Base-by-base conservation (phyloP, 2,329 filamentous ascomycete species). In the Cladosporium sp. region DNA sequence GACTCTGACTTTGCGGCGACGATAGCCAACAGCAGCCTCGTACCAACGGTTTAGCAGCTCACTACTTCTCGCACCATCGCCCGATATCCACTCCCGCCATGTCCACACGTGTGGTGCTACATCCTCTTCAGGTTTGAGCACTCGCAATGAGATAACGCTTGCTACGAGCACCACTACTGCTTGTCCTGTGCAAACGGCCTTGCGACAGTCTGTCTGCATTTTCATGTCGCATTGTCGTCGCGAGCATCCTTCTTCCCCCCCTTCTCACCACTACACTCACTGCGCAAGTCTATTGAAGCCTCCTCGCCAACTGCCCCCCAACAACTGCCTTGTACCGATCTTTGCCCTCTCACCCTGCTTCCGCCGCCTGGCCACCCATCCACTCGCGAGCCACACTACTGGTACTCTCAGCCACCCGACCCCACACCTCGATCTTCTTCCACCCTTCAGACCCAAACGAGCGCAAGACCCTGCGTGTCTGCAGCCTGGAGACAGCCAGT, bases 41-140 rank as follows among this genome's bases (percentile, higher is more conserved):
- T 49, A 63, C 49, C 60, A 38, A 52, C 52, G 30, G 34, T 63
- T 32, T 57, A 64, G 61, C 36, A 64, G 32, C 61, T 64, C 61
- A 64, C 34, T 55, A 64, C 52, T 59, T 30, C 57, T 41, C 57
- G 52, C 57, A 44, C 57, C 38, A 59, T 44, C 36, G 21, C 57
- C 51, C 52, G 28, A 55, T 32, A 55, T 28, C 52, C 52, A 55
- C 30, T 55, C 52, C 28, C 41, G 30, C 28, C 28, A 8, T 28
- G 28, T 21, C 59, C 14, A 21, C 32, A 6, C 41, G 21, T 12
- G 11, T 32, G 28, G 44, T 62, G 59, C 59, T 36, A 10, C 10
- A 24, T 62, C 47, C 47, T 62, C 59, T 36, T 62, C 44, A 52
- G 59, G 59, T 54, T 54, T 28, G 59, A 62, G 59, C 59, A 34